Conservation (phyloP, 148 eudicot species). For the Chenopodium quinoa region DNA sequence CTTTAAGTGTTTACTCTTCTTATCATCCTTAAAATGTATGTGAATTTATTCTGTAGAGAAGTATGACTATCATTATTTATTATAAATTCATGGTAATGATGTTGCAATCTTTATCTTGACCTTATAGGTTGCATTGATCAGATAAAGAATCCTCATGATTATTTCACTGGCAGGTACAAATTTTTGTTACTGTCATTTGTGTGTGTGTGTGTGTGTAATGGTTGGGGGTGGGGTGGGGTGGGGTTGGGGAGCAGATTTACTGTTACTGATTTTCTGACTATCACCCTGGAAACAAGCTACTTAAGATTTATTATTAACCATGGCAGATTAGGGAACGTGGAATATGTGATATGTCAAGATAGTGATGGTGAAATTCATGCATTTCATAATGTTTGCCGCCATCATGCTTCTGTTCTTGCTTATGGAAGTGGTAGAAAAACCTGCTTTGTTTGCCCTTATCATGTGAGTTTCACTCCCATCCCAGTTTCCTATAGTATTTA, state of each 20-base stretch:
- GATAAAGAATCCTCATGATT: slow-evolving; percentile 53
- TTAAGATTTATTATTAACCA: neutral
- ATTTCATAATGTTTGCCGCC: slow-evolving; percentile 97
- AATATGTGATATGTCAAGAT: slow-evolving; percentile 82
- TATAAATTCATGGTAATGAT: neutral
- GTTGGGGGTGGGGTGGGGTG: too few species aligned
- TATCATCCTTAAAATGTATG: neutral
- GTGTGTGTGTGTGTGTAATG: neutral
- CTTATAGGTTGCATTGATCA: slow-evolving; percentile 61
- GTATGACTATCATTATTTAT: neutral
- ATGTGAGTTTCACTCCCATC: slow-evolving; percentile 53
- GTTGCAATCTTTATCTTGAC: neutral
- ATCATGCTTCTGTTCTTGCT: slow-evolving; percentile 89
- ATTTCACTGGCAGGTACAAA: slow-evolving; percentile 83
- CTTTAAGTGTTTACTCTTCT: neutral
- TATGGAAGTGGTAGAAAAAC: slow-evolving; percentile 65
- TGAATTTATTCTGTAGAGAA: neutral
- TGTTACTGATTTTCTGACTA: neutral
- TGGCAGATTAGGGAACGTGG: slow-evolving; percentile 82
- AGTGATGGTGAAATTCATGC: slow-evolving; percentile 55
- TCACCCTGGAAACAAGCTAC: neutral
- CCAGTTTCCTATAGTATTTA: neutral
- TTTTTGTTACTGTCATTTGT: neutral
- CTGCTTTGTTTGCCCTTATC: slow-evolving; percentile 96
- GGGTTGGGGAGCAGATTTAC: neutral